Evolutionary conservation across 495 filamentous ascomycete species (phyloP), one percentile per base, ranked within the genome.

Genomic region (Penicillium argentinense): DNA sequence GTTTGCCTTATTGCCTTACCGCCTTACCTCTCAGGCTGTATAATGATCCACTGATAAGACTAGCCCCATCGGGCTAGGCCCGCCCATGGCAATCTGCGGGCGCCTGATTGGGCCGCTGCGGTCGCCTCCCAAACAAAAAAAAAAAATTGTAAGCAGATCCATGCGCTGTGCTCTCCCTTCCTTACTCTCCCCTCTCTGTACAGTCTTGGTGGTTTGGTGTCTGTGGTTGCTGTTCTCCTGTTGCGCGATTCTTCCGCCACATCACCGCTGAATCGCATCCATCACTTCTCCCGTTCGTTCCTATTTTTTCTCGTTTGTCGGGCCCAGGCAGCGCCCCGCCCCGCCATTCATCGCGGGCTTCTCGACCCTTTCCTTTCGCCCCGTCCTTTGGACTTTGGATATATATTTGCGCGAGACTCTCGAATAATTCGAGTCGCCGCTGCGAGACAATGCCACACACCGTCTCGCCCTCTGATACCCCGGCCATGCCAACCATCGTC

Each of bases 401-500:
- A 9, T 12, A 16, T 33, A 33, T n/a, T 14, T 14, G 21, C 32
- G 32, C 32, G 32, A 36, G 11, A 5, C 21, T 19, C 32, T 36
- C 32, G 32, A 36, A 8, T 19, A 8, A 36, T 36, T 36, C 32
- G 32, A 36, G 32, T 36, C 32, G 32, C 32, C 16, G 34, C 24
- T 28, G 14, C 11, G 32, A 57, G 52, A 79, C 53, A 56, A 89
- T 88, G 85, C 85, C 85, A 48, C 85, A 88, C 66, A 72, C 59
- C 41, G 71, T 81, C 33, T 80, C 80, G 17, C 78, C 80, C 53
- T 71, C 81, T 41, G 80, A 79, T 62, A 62, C 73, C 34, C 74
- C 75, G 39, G 67, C 71, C 47, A 82, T 85, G 73, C 67, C 79
- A 59, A 78, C 82, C 57, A 62, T 74, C 48, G 85, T 86, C 61